Percentiles rank a stretch among this genome's conserved stretches.
Evolutionary conservation across 108 stramenopile species (phyloP).

Genomic region (Pseudonitzschia pungens): DNA sequence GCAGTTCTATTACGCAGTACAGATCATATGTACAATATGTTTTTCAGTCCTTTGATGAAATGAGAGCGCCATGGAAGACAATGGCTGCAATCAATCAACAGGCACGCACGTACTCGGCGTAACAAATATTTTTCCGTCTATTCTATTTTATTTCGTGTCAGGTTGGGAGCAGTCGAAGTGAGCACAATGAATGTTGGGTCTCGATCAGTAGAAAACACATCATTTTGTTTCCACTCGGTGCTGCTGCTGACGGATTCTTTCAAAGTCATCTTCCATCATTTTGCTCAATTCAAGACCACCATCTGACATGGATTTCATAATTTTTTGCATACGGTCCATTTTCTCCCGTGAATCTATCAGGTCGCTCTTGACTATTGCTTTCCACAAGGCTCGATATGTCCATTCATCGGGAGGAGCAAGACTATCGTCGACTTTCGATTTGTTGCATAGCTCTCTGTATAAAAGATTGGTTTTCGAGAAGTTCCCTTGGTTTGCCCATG

Average conservation of each 20-base stretch:
- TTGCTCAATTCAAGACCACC: background rate
- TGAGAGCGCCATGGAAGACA: no score
- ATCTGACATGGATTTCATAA: slow-evolving; percentile 6
- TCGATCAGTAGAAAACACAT: background rate
- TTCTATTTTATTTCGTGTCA: background rate
- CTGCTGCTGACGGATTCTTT: background rate
- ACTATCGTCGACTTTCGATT: background rate
- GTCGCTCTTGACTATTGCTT: slow-evolving; percentile 20
- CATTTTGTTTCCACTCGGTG: background rate
- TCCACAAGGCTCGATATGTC: slow-evolving; percentile 33
- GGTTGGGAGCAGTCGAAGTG: no score
- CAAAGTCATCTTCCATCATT: background rate
- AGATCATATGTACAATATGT: no score
- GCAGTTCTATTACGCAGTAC: no score
- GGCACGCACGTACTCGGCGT: no score
- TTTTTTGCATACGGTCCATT: background rate
- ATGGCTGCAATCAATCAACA: no score
- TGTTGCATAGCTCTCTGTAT: background rate
- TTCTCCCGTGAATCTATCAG: background rate
- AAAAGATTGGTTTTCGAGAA: slow-evolving; percentile 1
- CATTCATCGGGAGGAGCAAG: slow-evolving; percentile 21
- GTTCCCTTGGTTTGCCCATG: slow-evolving; percentile 58
- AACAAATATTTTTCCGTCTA: background rate
- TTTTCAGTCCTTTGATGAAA: no score
- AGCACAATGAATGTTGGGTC: no score